Base-by-base conservation (phyloP, 768 basidiomycete genomes). In the Amanita polypyramis region DNA sequence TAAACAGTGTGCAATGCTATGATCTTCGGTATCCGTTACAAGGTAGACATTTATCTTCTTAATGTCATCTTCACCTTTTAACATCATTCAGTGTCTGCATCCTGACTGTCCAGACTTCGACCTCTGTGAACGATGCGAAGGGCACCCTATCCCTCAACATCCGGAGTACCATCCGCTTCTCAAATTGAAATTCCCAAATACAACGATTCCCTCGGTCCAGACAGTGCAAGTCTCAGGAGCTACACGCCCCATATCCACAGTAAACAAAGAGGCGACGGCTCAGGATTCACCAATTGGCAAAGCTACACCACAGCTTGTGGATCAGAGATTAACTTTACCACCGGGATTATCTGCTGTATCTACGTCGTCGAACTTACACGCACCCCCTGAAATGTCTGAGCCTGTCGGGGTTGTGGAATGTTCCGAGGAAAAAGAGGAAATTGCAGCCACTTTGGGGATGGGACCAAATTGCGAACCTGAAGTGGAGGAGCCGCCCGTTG, bases 71-170 rank as follows among this genome's bases (percentile, higher is more conserved):
- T 34, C 11, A 29, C n/a, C 2, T 8, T 25, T 35, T 52, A 34
- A 41, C 45, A 35, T 23, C 36, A 44, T 52, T 7, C 52, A 86
- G 83, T 94, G 91, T 64, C 80, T 88, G 77, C 80, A 90, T 58
- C 70, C 77, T 11, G 65, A 68, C 3, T 94, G 91, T 64, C 72
- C 75, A 0, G 85, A 92, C 61, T 91, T 80, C 55, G 91, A 94
- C 57, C 70, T 93, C 14, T 94, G 90, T 64, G 69, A 72, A 49
- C 62, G 62, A 45, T 94, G 91, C 63, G 90, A 92, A 64, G 80
- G 87, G 4, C 71, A 78, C 49, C 90, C 90, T 0, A 85, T 91
- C 51, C 65, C 79, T 4, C 68, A 85, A 10, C 90, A 94, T 60
- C 85, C 87, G 0, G 50, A 60, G 10, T 75, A 64, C 27, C 91